These are phyloP conservation scores for Pichia cephalocereana DNA, from an alignment of 805 yeast species.

Conservation along the genomic window DNA sequence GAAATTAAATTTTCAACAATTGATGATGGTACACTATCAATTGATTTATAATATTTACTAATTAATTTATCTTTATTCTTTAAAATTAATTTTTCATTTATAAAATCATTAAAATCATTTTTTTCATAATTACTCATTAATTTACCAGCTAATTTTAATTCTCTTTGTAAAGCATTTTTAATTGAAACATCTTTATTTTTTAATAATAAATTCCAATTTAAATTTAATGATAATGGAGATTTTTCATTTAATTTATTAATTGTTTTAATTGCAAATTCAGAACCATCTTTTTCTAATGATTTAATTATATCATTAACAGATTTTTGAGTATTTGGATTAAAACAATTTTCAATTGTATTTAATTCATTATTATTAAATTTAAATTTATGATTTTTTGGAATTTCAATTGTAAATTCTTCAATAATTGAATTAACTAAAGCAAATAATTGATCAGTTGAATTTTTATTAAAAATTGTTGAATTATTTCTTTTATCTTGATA, in stretches of 20 bases:
- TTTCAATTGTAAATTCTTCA: constrained; percentile 66
- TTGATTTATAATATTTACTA: constrained; percentile 31
- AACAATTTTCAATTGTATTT: constrained; percentile 58
- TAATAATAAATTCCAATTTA: constrained; percentile 60
- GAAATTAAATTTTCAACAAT: constrained; percentile 42
- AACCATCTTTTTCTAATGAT: constrained; percentile 43
- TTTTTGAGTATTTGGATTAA: constrained; percentile 34
- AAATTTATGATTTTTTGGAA: constrained; percentile 55
- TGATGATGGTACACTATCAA: constrained; percentile 57
- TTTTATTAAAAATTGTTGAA: constrained; percentile 11
- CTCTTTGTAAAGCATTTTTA: constrained; percentile 59
- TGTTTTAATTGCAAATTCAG: constrained; percentile 57
- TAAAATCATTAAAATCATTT: constrained; percentile 42
- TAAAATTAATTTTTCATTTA: constrained; percentile 42
- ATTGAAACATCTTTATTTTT: constrained; percentile 51
- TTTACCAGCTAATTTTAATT: constrained; percentile 68
- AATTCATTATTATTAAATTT: constrained; percentile 49
- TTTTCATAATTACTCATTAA: constrained; percentile 46
- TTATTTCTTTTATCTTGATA: constrained; percentile 10
- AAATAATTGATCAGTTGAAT: constrained; percentile 31
- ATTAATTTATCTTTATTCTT: constrained; percentile 20
- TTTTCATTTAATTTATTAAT: constrained; percentile 49
- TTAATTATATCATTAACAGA: constrained; percentile 47
- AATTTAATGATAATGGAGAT: constrained; percentile 72
- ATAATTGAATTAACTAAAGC: constrained; percentile 60